Conservation (phyloP, 306 rosid species). For the Pueraria montana region DNA sequence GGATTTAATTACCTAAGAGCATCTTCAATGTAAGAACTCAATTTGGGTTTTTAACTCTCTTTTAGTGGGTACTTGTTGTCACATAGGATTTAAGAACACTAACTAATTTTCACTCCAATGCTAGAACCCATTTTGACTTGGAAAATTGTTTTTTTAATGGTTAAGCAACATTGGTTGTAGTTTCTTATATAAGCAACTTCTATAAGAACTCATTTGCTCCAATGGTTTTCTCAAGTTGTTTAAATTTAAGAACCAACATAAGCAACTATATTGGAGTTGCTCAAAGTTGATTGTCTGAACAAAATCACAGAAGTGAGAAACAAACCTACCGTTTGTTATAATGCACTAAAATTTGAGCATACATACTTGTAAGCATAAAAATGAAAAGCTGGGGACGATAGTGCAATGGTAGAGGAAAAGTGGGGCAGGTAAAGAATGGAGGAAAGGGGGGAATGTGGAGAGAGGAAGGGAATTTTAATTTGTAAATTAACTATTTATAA, state of each 20-base stretch:
- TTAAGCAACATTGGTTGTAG: neutral
- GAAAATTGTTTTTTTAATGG: neutral
- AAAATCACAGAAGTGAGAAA: no score
- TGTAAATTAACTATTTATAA: no score
- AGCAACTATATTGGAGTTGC: neutral
- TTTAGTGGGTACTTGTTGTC: neutral
- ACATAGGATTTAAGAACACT: neutral
- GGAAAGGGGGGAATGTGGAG: constrained; percentile 14
- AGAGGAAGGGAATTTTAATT: constrained; percentile 27
- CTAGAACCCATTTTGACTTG: neutral
- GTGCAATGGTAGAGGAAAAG: constrained; percentile 13
- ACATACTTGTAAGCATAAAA: no score
- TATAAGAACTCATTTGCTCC: neutral
- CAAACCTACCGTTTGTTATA: no score
- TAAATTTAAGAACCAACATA: neutral
- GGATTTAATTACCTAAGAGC: constrained; percentile 8
- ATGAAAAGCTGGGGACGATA: constrained; percentile 15
- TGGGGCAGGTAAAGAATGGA: constrained; percentile 30
- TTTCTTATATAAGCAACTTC: neutral
- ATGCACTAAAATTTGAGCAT: no score
- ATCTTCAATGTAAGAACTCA: neutral
- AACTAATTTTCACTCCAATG: neutral
- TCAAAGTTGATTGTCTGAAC: no score
- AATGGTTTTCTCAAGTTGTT: neutral
- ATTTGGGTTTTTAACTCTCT: neutral